Evolutionary conservation across 208 protist genomes (phyloP).

Genomic region (Leishmania mexicana): DNA sequence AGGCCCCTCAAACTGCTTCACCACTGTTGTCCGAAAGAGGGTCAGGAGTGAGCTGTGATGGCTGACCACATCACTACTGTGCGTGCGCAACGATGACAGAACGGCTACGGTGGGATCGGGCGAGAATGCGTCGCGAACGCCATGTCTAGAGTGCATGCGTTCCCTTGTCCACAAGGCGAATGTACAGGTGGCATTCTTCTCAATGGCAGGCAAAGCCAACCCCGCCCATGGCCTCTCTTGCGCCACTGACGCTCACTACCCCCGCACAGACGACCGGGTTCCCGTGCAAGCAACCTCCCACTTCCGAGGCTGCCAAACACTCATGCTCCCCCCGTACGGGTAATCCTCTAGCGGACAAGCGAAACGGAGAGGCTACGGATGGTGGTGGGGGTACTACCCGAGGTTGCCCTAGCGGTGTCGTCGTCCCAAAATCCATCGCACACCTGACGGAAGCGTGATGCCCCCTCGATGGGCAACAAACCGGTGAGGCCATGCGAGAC

Average conservation of each 20-base stretch:
- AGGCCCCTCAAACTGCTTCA: neutral
- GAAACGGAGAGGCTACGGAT: neutral
- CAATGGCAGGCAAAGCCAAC: conserved; percentile 13
- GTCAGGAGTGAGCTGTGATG: conserved; percentile 4
- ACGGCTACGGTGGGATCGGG: conserved; percentile 13
- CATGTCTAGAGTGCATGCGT: conserved; percentile 12
- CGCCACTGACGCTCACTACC: conserved; percentile 9
- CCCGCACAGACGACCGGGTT: neutral
- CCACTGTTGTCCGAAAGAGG: neutral
- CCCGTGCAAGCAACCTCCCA: neutral
- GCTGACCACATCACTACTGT: conserved; percentile 17
- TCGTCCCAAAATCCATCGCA: neutral
- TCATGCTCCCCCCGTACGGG: neutral
- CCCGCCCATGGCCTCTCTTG: conserved; percentile 16
- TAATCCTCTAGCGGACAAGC: neutral
- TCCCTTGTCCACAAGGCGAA: conserved; percentile 7
- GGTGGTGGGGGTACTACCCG: too few relatives aligned
- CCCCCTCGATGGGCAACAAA: neutral
- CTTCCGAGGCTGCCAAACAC: neutral
- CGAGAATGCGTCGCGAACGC: conserved; percentile 13
- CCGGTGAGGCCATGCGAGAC: neutral
- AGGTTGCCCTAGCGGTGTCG: too few relatives aligned
- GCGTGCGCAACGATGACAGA: conserved; percentile 2
- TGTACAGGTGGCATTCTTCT: conserved; percentile 16
- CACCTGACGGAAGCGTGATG: too few relatives aligned